Conservation (phyloP, 2,329 filamentous ascomycete genomes). For the Fusarium sp. region DNA sequence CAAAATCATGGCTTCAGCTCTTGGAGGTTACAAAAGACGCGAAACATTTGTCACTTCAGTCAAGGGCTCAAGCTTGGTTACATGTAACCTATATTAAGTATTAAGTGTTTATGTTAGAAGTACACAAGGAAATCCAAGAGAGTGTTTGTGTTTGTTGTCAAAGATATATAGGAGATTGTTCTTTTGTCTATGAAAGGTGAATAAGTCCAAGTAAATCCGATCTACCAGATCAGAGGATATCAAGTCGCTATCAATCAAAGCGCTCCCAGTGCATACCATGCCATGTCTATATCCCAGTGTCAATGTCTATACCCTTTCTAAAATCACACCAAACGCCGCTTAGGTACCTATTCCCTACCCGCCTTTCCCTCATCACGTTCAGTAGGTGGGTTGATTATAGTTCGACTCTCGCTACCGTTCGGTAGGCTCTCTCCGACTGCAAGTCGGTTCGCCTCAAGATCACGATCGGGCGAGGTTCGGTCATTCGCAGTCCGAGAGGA, state of each 20-base stretch:
- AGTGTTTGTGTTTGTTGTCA: neutral
- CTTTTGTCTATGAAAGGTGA: neutral
- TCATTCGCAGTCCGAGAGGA: neutral
- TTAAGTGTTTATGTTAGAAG: neutral
- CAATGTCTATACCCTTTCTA: neutral
- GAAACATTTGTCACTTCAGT: neutral
- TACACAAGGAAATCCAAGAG: neutral
- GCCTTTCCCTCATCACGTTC: neutral
- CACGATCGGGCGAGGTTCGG: neutral
- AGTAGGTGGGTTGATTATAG: neutral
- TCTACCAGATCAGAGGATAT: neutral
- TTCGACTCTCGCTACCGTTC: neutral
- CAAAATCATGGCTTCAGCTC: neutral
- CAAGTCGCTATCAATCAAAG: neutral
- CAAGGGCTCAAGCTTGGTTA: neutral
- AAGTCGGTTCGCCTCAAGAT: constrained; percentile 1
- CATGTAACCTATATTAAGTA: neutral
- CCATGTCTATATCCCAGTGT: neutral
- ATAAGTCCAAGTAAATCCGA: neutral
- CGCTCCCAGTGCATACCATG: neutral
- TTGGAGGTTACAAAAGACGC: no score
- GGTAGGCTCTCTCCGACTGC: neutral
- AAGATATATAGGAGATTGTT: neutral
- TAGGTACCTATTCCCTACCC: neutral
- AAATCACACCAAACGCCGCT: neutral